phyloP scores from a whole-genome alignment of 768 basidiomycete genomes.

The Fibroporia radiculosa region DNA sequence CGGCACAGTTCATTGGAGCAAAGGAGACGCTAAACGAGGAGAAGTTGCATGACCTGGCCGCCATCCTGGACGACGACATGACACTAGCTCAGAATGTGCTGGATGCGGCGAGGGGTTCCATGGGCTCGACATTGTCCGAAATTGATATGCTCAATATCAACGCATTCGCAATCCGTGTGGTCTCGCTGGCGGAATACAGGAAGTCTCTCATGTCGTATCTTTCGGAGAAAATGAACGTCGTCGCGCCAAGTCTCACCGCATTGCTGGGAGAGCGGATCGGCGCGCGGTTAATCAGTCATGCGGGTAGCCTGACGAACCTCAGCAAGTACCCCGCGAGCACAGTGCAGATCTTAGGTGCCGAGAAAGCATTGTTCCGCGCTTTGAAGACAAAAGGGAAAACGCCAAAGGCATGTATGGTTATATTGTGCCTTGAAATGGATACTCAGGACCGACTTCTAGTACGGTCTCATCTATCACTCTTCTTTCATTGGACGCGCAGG shows the following conservation, averaged over 20 bases:
- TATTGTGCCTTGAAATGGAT: not conserved
- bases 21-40: slow-evolving; percentile 77
- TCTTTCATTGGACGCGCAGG: slow-evolving; percentile 94
- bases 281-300: slow-evolving; percentile 89
- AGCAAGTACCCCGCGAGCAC: slow-evolving; percentile 98
- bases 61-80: slow-evolving; percentile 75
- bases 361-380: slow-evolving; percentile 95
- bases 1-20: slow-evolving; percentile 82
- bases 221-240: slow-evolving; percentile 95
- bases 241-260: slow-evolving; percentile 89
- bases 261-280: slow-evolving; percentile 89
- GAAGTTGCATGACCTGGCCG: slow-evolving; percentile 69
- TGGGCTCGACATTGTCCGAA: slow-evolving; percentile 87
- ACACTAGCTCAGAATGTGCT: slow-evolving; percentile 88
- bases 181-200: slow-evolving; percentile 90
- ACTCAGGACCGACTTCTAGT: slow-evolving; percentile 37
- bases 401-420: slow-evolving; percentile 67
- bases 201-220: slow-evolving; percentile 84
- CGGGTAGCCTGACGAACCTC: slow-evolving; percentile 91
- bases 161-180: slow-evolving; percentile 82
- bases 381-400: slow-evolving; percentile 99
- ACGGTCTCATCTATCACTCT: slow-evolving; percentile 96
- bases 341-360: slow-evolving; percentile 95
- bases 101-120: slow-evolving; percentile 89
- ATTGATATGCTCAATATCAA: slow-evolving; percentile 96